Evolutionary conservation across 768 basidiomycete species (phyloP).

Genomic region (Aureoboletus auriporus): DNA sequence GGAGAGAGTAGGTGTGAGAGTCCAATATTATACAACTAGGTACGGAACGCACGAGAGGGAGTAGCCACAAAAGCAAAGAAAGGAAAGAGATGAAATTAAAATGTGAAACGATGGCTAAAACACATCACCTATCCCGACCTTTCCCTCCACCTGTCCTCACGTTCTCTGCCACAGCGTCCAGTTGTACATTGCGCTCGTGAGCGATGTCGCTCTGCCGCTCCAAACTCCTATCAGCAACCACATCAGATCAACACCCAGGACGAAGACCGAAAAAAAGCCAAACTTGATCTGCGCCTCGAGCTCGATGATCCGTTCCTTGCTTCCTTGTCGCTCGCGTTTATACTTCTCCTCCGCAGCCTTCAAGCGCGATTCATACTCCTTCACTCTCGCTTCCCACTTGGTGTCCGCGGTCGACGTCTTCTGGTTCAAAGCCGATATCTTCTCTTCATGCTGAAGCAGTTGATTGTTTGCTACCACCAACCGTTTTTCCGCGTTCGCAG

Average conservation of each 20-base stretch:
- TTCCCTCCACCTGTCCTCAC: slow-evolving; percentile 11
- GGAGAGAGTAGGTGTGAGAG: too few species aligned
- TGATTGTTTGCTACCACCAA: slow-evolving; percentile 84
- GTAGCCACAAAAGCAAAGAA: too few species aligned
- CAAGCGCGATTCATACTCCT: slow-evolving; percentile 81
- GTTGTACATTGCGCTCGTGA: slow-evolving; percentile 56
- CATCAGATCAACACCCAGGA: slow-evolving; percentile 2
- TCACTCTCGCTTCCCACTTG: slow-evolving; percentile 95
- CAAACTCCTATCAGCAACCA: slow-evolving; percentile 46
- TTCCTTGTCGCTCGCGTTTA: slow-evolving; percentile 90
- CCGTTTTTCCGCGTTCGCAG: slow-evolving; percentile 83
- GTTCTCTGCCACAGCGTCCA: slow-evolving; percentile 31
- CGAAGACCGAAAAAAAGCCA: slow-evolving; percentile 35
- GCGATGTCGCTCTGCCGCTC: slow-evolving; percentile 77
- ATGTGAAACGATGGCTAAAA: too few species aligned
- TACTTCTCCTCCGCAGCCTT: slow-evolving; percentile 86
- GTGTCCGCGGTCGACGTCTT: slow-evolving; percentile 69
- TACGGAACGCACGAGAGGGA: too few species aligned
- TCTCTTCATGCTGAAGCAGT: slow-evolving; percentile 78
- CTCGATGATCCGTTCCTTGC: slow-evolving; percentile 79
- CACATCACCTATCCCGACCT: slow-evolving; percentile 6
- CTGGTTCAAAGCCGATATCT: slow-evolving; percentile 68
- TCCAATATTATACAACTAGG: too few species aligned
- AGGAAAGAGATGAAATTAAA: too few species aligned
- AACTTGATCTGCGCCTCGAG: slow-evolving; percentile 72